Evolutionary conservation across 176 grass and related monocot genomes (phyloP), one percentile per base, ranked within the genome.

Genomic region (Rhynchospora breviuscula): DNA sequence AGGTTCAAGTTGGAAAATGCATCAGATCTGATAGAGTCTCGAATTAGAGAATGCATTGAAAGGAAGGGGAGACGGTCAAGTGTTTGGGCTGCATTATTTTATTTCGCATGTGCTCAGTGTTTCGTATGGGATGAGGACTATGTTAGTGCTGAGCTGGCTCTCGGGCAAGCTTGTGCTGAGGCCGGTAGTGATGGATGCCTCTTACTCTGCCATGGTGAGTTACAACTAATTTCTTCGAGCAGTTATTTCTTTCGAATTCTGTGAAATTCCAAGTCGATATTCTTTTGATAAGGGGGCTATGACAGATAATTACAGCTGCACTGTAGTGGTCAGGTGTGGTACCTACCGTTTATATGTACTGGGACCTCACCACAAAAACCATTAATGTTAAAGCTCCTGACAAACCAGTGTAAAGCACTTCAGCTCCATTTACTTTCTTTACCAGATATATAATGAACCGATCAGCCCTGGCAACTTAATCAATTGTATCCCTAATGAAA

Each of bases 161-260:
- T 95, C 60, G 79, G 83, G 82, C 89, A 86, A 64, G 95, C 92
- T 80, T 95, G 92, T 76, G 82, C 81, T 23, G 82, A 91, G 76
- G 84, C 67, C 79, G 82, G 90, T 91, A 25, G 70, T 2, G 93
- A 98, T 26, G 91, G 86, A 84, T 98, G 92, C 79, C 84, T 93
- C 84, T 91, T 95, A 76, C 90, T 98, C 57, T 85, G 88, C 82
- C 90, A 91, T 86, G 92, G 95, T 98, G 86, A 84, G 70, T 46
- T 75, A 5, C 53, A 76, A 75, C 8, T 46, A 56, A 54, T 54
- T 53, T 76, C 11, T 26, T 76, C 49, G 7, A 10, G 11, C 48
- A 29, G 19, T 74, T 49, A 52, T 54, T 23, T 76, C 47, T 29
- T 76, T 54, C 67, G 11, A 71, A 6, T n/a, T 7, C 14, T 70